Evolutionary conservation across 139 green algal species (phyloP).

Genomic region (Picochlorum sp.): DNA sequence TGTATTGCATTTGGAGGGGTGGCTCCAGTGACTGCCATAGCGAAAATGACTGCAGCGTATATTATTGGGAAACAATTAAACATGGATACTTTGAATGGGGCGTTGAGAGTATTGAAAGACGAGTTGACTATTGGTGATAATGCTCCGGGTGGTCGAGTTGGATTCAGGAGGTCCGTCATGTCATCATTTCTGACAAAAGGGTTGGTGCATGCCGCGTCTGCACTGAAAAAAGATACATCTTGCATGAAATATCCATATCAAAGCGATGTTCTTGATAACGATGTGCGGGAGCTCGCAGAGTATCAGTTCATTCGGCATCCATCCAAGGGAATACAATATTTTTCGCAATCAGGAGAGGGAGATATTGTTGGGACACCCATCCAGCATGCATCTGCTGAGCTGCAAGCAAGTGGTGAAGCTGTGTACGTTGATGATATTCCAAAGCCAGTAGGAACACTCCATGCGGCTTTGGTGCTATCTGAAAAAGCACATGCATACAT

Average conservation of each 20-base stretch:
- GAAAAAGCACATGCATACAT: constrained; percentile 69
- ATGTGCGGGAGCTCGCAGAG: constrained; percentile 21
- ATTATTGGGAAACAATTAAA: constrained; percentile 53
- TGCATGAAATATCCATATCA: constrained; percentile 9
- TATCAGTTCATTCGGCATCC: constrained; percentile 49
- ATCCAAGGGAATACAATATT: constrained; percentile 80
- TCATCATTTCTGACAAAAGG: constrained; percentile 80
- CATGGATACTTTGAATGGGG: constrained; percentile 42
- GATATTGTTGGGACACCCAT: constrained; percentile 68
- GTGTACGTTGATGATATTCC: constrained; percentile 85
- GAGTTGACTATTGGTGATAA: constrained; percentile 66
- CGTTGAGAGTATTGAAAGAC: constrained; percentile 50
- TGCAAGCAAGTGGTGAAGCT: constrained; percentile 86
- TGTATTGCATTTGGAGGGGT: constrained; percentile 81
- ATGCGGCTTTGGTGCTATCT: constrained; percentile 72
- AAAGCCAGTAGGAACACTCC: constrained; percentile 50
- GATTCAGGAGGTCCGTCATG: constrained; percentile 78
- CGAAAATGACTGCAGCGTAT: constrained; percentile 25
- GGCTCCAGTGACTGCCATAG: constrained; percentile 62
- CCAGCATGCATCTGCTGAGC: constrained; percentile 78
- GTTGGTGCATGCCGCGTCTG: constrained; percentile 42
- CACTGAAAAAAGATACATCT: constrained; percentile 29
- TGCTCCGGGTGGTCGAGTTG: constrained; percentile 76
- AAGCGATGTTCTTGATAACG: background rate
- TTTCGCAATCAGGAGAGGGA: constrained; percentile 17